Conservation (phyloP, 177 flowering plant genomes). For the Tripterygium wilfordii region DNA sequence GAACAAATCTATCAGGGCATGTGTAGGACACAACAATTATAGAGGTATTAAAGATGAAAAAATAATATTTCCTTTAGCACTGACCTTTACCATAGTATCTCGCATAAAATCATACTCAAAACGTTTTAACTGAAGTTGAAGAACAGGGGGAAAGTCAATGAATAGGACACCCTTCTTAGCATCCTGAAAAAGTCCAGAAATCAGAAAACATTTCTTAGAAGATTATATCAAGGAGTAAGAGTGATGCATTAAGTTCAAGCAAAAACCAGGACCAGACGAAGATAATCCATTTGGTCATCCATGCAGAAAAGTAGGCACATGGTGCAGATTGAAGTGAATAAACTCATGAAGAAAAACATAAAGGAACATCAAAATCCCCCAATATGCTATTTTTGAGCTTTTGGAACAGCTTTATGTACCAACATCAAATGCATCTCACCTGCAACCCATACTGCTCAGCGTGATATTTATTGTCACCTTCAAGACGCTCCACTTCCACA, state of each 20-base stretch:
- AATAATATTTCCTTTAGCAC: constrained; percentile 5
- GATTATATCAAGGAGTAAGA: too few species aligned
- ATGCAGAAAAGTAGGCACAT: too few species aligned
- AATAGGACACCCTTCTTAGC: constrained; percentile 90
- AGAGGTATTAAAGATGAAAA: too few species aligned
- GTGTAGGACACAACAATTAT: too few species aligned
- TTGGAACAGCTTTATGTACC: too few species aligned
- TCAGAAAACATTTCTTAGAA: neutral
- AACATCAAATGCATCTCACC: constrained; percentile 31
- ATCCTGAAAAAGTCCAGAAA: constrained; percentile 44
- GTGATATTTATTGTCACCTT: constrained; percentile 82
- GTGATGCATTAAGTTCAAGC: too few species aligned
- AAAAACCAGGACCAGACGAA: too few species aligned
- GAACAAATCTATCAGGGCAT: too few species aligned
- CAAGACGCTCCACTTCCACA: constrained; percentile 86
- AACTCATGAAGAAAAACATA: too few species aligned
- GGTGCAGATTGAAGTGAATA: too few species aligned
- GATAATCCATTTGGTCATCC: too few species aligned
- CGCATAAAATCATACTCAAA: constrained; percentile 96
- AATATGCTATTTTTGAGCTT: neutral
- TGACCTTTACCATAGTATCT: constrained; percentile 88
- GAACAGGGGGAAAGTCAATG: constrained; percentile 92
- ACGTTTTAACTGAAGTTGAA: constrained; percentile 89
- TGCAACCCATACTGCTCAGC: constrained; percentile 81
- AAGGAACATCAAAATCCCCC: too few species aligned